Percentiles rank a stretch among this genome's conserved stretches.
These are phyloP conservation scores for Cicer yamashitae DNA, from an alignment of 306 rosid species.

Conservation along the genomic window DNA sequence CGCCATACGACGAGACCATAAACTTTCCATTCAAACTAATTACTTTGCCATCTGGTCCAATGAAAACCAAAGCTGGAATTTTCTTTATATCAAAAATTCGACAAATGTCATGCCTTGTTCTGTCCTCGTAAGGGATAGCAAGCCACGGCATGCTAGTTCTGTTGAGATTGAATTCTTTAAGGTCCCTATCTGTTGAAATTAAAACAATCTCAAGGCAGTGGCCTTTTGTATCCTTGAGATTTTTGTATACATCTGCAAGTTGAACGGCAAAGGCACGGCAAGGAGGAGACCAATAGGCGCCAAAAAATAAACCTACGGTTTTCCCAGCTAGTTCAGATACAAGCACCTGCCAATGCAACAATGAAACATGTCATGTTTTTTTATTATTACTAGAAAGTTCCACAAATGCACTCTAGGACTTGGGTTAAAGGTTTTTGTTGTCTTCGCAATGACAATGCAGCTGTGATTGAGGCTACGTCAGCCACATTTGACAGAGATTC, in stretches of 20 bases:
- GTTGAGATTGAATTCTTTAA: constrained; percentile 66
- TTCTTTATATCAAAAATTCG: constrained; percentile 74
- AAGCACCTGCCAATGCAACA: constrained; percentile 64
- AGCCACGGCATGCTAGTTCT: constrained; percentile 79
- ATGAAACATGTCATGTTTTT: constrained; percentile 1
- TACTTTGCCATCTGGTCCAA: constrained; percentile 79
- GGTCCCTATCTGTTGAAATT: constrained; percentile 82
- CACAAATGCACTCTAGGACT: neutral
- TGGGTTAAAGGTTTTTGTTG: neutral
- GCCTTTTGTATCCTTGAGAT: constrained; percentile 48
- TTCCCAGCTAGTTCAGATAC: constrained; percentile 71
- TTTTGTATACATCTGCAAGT: constrained; percentile 69
- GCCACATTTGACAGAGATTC: neutral
- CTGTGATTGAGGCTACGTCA: neutral
- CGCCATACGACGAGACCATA: constrained; percentile 71
- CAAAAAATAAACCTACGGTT: constrained; percentile 79
- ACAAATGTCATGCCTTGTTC: constrained; percentile 72
- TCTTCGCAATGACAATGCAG: neutral
- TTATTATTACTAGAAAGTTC: neutral
- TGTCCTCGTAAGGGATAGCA: constrained; percentile 74
- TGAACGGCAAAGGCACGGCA: constrained; percentile 71
- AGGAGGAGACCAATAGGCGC: constrained; percentile 92
- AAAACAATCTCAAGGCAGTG: constrained; percentile 67
- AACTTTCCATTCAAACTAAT: constrained; percentile 62
- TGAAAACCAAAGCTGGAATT: constrained; percentile 74